These are phyloP conservation scores for Rhizophagus sp. DNA, from an alignment of 192 early-diverging fungal genomes.

Conservation along the genomic window DNA sequence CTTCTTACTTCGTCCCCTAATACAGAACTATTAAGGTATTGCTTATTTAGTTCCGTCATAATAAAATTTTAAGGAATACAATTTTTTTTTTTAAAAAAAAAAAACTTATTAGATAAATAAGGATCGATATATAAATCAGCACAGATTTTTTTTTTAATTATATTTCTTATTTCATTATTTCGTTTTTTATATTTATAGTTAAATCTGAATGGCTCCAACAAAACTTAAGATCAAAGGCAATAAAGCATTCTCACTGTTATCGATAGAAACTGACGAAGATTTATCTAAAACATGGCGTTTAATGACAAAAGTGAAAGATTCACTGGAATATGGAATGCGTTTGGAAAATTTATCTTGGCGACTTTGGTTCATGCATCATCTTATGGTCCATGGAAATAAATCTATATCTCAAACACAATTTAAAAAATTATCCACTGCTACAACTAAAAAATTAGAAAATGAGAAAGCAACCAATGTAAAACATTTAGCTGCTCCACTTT, in stretches of 20 bases:
- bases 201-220: constrained; percentile 61
- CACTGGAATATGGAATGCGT: constrained; percentile 77
- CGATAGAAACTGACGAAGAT: constrained; percentile 73
- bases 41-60: no score
- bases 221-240: constrained; percentile 74
- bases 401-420: constrained; percentile 39
- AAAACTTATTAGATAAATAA: no score
- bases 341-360: constrained; percentile 86
- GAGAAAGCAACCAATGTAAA: constrained; percentile 32
- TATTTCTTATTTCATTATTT: background rate
- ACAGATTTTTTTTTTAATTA: background rate
- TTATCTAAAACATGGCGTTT: constrained; percentile 77
- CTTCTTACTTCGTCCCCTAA: no score
- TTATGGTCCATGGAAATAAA: constrained; percentile 53
- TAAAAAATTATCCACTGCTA: constrained; percentile 58
- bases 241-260: constrained; percentile 72
- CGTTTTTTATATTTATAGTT: background rate
- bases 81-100: no score
- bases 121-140: background rate
- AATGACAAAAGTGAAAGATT: constrained; percentile 85
- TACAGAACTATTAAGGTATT: no score
- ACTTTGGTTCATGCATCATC: constrained; percentile 78
- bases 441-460: constrained; percentile 60
- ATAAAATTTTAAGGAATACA: no score
- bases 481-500: constrained; percentile 7